Conservation (phyloP, 441 rosid species). For the Manihot esculenta region DNA sequence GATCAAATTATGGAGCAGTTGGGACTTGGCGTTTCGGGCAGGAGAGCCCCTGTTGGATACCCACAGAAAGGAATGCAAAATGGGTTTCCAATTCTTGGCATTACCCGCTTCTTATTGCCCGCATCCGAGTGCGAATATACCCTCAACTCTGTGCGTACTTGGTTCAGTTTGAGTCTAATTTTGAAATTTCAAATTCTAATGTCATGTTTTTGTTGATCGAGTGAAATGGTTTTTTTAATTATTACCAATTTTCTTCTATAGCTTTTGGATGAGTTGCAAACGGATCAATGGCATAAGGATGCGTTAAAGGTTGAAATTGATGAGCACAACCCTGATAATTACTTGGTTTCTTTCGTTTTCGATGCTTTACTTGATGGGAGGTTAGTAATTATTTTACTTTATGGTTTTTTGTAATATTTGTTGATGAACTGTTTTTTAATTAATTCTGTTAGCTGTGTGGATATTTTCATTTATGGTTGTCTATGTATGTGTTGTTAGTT, state of each 20-base stretch:
- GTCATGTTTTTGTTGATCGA: too few species aligned
- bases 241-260: too few species aligned
- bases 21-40: slow-evolving; percentile 52
- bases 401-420: background rate
- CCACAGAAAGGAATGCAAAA: too few species aligned
- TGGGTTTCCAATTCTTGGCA: too few species aligned
- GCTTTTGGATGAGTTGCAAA: too few species aligned
- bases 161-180: too few species aligned
- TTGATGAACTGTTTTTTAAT: background rate
- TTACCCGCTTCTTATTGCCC: too few species aligned
- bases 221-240: too few species aligned
- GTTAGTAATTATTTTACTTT: slow-evolving; percentile 31
- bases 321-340: slow-evolving; percentile 60
- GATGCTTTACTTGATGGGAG: slow-evolving; percentile 89
- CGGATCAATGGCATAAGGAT: slow-evolving; percentile 64
- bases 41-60: slow-evolving; percentile 62
- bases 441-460: background rate
- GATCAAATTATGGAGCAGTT: slow-evolving; percentile 78
- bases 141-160: too few species aligned
- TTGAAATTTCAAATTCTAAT: too few species aligned
- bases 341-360: slow-evolving; percentile 75
- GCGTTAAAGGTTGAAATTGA: slow-evolving; percentile 44
- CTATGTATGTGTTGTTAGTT: background rate
- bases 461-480: background rate
- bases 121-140: too few species aligned